phyloP scores from a whole-genome alignment of 2,329 filamentous ascomycete genomes.

The Akanthomyces uredinophilus region DNA sequence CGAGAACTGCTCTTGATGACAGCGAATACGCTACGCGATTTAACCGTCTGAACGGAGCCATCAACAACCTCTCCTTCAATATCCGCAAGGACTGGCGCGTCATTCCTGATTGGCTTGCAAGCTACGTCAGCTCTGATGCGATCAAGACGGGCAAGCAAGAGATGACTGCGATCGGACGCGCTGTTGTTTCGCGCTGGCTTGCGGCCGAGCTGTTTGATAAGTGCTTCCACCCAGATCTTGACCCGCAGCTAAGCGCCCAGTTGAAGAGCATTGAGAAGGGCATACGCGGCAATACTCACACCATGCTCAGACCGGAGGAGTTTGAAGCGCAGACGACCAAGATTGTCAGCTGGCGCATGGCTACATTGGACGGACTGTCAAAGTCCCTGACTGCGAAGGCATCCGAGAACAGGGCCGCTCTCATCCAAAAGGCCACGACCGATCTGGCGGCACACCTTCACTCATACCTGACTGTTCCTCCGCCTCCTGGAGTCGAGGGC shows the following conservation, averaged over 20 bases:
- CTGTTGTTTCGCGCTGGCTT: constrained; percentile 83
- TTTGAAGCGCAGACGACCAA: constrained; percentile 82
- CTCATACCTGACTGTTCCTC: constrained; percentile 69
- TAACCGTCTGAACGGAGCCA: constrained; percentile 84
- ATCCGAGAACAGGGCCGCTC: constrained; percentile 58
- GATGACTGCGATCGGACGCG: constrained; percentile 92
- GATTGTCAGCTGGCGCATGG: constrained; percentile 87
- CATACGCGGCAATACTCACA: constrained; percentile 72
- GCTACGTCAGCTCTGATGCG: constrained; percentile 78
- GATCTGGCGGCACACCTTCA: constrained; percentile 66
- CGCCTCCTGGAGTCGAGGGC: constrained; percentile 76
- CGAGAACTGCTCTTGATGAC: constrained; percentile 89
- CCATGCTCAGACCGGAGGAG: constrained; percentile 74
- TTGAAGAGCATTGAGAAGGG: constrained; percentile 85
- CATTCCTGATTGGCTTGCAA: constrained; percentile 74
- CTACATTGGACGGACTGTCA: constrained; percentile 85
- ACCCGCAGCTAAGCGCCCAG: constrained; percentile 67
- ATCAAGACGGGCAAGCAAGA: constrained; percentile 87
- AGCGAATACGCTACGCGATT: constrained; percentile 89
- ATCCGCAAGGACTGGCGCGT: constrained; percentile 90
- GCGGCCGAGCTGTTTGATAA: constrained; percentile 87
- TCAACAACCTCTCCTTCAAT: constrained; percentile 91
- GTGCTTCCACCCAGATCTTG: constrained; percentile 87
- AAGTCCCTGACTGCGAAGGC: constrained; percentile 61
- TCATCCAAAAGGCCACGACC: constrained; percentile 65